phyloP scores from a whole-genome alignment of 192 early-diverging fungal genomes.

The Geosiphon pyriformis region DNA sequence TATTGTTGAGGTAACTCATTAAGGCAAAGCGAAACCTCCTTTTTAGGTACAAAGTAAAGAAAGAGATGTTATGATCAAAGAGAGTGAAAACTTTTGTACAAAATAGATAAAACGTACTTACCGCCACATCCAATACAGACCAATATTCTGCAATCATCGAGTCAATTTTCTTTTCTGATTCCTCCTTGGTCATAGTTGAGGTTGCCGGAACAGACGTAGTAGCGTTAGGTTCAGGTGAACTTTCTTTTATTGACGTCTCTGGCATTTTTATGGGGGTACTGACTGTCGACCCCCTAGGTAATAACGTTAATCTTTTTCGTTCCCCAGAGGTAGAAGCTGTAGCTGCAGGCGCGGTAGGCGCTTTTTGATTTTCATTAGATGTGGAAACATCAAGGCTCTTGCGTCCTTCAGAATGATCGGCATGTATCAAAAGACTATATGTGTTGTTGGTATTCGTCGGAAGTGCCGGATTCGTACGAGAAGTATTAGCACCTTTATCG shows the following conservation, averaged over 20 bases:
- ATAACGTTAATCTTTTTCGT: slow-evolving; percentile 16
- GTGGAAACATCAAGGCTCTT: slow-evolving; percentile 11
- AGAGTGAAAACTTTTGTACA: slow-evolving; percentile 26
- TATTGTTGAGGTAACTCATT: slow-evolving; percentile 49
- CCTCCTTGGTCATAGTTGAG: slow-evolving; percentile 30
- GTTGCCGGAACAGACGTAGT: slow-evolving; percentile 34
- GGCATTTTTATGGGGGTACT: neutral
- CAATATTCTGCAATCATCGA: slow-evolving; percentile 31
- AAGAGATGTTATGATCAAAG: slow-evolving; percentile 53
- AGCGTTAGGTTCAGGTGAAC: slow-evolving; percentile 24
- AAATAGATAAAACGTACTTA: slow-evolving; percentile 42
- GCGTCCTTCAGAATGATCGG: slow-evolving; percentile 34
- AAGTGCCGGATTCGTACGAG: slow-evolving; percentile 39
- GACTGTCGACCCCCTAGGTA: slow-evolving; percentile 19
- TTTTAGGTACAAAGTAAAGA: slow-evolving; percentile 46
- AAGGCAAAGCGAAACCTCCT: slow-evolving; percentile 60
- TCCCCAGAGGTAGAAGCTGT: slow-evolving; percentile 16
- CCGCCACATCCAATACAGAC: slow-evolving; percentile 12
- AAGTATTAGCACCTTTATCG: slow-evolving; percentile 39
- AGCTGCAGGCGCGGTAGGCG: neutral
- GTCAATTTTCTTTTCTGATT: slow-evolving; percentile 26
- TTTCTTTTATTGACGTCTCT: neutral
- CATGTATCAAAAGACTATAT: slow-evolving; percentile 33
- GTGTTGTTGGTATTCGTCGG: slow-evolving; percentile 39
- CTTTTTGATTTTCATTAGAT: neutral